phyloP scores from a whole-genome alignment of 148 eudicot species.

The Rheum nobile region DNA sequence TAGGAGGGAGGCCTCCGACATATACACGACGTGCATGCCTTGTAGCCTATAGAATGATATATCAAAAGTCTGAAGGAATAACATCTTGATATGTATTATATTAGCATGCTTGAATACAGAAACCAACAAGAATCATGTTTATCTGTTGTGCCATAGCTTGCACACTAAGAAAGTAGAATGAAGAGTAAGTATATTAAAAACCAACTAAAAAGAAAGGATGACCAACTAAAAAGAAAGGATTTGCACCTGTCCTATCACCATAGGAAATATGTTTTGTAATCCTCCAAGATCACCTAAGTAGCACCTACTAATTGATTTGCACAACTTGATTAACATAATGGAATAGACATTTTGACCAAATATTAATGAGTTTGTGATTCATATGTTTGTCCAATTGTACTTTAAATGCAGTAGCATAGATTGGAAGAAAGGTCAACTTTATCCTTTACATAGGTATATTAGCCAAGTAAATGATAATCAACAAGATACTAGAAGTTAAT shows the following conservation, averaged over 20 bases:
- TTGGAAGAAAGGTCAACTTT: background rate
- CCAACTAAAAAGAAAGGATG: too few species aligned
- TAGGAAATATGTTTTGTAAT: constrained; percentile 55
- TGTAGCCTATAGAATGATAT: constrained; percentile 51
- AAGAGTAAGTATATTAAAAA: background rate
- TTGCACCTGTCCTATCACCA: constrained; percentile 49
- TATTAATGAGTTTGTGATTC: background rate
- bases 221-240: background rate
- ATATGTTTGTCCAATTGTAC: background rate
- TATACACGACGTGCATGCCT: constrained; percentile 97
- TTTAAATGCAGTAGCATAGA: background rate
- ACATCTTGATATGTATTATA: background rate
- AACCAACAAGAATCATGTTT: constrained; percentile 9
- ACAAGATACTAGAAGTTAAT: background rate
- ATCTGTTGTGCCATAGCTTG: constrained; percentile 82
- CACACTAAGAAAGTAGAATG: constrained; percentile 8
- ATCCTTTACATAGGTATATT: background rate
- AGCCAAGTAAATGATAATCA: background rate
- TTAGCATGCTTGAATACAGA: too few species aligned
- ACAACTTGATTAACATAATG: constrained; percentile 29
- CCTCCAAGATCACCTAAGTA: constrained; percentile 46
- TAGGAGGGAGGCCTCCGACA: constrained; percentile 92
- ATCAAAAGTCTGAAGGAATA: background rate
- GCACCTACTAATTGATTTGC: constrained; percentile 31
- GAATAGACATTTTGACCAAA: background rate